These are phyloP conservation scores for Wickerhamia fluorescens DNA, from an alignment of 805 yeast genomes.

Conservation along the genomic window DNA sequence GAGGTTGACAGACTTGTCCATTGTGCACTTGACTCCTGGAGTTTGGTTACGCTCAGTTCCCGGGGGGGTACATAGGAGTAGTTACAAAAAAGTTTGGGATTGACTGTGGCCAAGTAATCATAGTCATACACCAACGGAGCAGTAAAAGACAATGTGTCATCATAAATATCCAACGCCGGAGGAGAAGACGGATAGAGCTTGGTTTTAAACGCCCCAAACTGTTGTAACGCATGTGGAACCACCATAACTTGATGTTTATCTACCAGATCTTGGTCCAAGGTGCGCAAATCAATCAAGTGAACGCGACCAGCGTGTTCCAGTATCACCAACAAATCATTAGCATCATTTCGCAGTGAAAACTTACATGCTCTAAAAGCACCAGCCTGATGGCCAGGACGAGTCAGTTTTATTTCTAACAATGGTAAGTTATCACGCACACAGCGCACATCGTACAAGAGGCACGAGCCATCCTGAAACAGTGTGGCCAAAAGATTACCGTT, in stretches of 20 bases:
- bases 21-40: not conserved
- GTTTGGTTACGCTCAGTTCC: not conserved
- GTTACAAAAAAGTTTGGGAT: slow-evolving; percentile 32
- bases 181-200: not conserved
- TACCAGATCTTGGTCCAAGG: slow-evolving; percentile 28
- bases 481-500: slow-evolving; percentile 70
- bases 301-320: slow-evolving; percentile 84
- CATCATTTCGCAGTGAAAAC: slow-evolving; percentile 43
- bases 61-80: slow-evolving; percentile 26
- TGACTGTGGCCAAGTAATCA: slow-evolving; percentile 27
- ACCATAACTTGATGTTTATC: slow-evolving; percentile 70
- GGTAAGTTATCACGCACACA: slow-evolving; percentile 41
- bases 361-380: slow-evolving; percentile 65
- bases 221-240: slow-evolving; percentile 47
- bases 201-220: slow-evolving; percentile 21
- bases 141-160: slow-evolving; percentile 6
- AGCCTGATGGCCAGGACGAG: slow-evolving; percentile 45
- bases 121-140: slow-evolving; percentile 37
- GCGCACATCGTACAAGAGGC: slow-evolving; percentile 71
- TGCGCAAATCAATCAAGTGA: slow-evolving; percentile 75
- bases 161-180: slow-evolving; percentile 1
- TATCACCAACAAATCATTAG: slow-evolving; percentile 69
- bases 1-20: not conserved
- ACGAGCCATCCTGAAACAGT: slow-evolving; percentile 80
- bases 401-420: slow-evolving; percentile 48